phyloP scores from a whole-genome alignment of 179 eudicot species.

The Corrigiola litoralis region DNA sequence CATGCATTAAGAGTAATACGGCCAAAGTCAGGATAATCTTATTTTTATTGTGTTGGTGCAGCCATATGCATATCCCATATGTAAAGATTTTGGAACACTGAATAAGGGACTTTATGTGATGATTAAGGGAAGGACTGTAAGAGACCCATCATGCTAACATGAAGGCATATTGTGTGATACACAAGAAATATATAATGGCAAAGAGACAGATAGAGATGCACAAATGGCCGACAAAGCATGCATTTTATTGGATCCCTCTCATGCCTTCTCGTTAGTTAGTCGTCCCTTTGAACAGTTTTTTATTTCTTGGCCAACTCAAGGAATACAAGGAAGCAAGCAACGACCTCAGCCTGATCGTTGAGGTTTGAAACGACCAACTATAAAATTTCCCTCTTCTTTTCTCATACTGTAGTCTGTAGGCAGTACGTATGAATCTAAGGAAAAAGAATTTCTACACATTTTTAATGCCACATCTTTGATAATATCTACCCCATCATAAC shows the following conservation, averaged over 20 bases:
- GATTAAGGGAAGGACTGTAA: conserved; percentile 20
- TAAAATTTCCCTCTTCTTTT: conserved; percentile 8
- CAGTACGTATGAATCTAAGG: no score
- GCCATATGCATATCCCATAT: conserved; percentile 1
- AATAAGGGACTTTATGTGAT: conserved; percentile 18
- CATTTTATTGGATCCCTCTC: conserved; percentile 34
- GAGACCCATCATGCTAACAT: conserved; percentile 6
- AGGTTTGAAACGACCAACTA: not conserved
- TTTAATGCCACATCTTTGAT: no score
- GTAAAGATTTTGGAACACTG: not conserved
- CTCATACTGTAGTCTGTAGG: not conserved
- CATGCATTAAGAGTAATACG: conserved; percentile 3
- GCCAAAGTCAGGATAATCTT: not conserved
- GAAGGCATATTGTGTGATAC: conserved; percentile 19
- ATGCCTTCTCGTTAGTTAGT: conserved; percentile 13
- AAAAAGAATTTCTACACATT: conserved; percentile 1
- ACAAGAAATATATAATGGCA: conserved; percentile 7
- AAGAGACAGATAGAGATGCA: not conserved
- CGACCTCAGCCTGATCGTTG: conserved; percentile 7
- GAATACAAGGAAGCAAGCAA: conserved; percentile 8
- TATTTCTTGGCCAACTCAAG: conserved; percentile 15
- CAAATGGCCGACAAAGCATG: conserved; percentile 43
- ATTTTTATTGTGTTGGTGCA: conserved; percentile 2
- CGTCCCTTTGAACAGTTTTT: conserved; percentile 1
- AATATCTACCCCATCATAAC: no score